Base-by-base conservation (phyloP, 495 filamentous ascomycete species). In the Chaetomium tenue region DNA sequence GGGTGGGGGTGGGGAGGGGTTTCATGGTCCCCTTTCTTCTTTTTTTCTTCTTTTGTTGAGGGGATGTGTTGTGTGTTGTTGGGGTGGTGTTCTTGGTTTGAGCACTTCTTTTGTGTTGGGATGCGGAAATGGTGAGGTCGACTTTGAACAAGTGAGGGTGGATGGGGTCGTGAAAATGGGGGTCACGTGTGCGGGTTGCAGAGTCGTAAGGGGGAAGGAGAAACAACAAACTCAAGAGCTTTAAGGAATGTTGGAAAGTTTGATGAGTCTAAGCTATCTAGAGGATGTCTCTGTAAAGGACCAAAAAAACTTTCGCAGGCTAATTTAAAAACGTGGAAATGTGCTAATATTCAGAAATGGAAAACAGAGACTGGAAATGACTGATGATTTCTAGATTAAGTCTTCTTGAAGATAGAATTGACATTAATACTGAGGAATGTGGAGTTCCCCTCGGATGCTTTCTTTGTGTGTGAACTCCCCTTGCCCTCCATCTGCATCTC, bases 161-260 rank as follows among this genome's bases (percentile, higher is more conserved):
- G 30, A 55, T 55, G 52, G 25, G 52, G 52, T n/a, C 18, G 28
- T 7, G 28, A 46, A 22, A 28, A 46, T 22, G 54, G 33, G 20
- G 46, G 58, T 60, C 58, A 60, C 58, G 58, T 60, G 58, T 20
- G 20, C 2, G 15, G 22, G 18, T 13, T 11, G 9, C 18, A 37
- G 22, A 37, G 28, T 40, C 30, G 12, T 60, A 13, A 42, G 2
- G n/a, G 5, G 5, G 26, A 23, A 11, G 18, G 8, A 30, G 33
- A 16, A 25, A n/a, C 16, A 55, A 55, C 26, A 57, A 57, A 16
- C n/a, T 13, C 12, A 11, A 40, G 2, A 42, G 40, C 6, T 3
- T 0, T 13, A 23, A 4, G 18, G 18, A 44, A 77, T 86, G 15
- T 81, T 83, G 15, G 81, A 37, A 37, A 8, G 33, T 37, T 7